These are phyloP conservation scores for Russula vinacea DNA, from an alignment of 768 basidiomycete species.

Conservation along the genomic window DNA sequence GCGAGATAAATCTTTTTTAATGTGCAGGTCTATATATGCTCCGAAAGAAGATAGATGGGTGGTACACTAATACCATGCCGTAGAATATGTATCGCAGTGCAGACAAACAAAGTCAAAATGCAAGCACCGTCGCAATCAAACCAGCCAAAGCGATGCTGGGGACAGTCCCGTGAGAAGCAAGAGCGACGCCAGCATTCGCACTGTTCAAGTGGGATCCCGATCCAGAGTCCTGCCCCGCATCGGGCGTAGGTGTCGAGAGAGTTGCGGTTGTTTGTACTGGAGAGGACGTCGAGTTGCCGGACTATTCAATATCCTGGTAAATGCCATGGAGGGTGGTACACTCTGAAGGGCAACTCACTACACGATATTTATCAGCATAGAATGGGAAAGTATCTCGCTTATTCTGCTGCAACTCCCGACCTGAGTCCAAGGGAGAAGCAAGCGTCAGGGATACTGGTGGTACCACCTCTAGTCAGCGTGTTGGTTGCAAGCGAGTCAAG, in stretches of 20 bases:
- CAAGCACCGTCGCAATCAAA: background rate
- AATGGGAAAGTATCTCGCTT: background rate
- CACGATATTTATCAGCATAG: too few relatives aligned
- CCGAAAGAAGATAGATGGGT: too few relatives aligned
- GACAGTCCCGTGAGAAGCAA: background rate
- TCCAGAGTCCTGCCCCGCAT: background rate
- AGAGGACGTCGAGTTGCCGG: background rate
- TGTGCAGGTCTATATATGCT: too few relatives aligned
- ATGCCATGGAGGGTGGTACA: background rate
- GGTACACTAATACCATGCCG: too few relatives aligned
- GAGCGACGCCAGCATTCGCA: conserved; percentile 18
- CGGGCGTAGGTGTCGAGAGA: background rate
- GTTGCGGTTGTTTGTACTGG: background rate
- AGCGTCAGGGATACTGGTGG: conserved; percentile 1
- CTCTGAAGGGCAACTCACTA: background rate
- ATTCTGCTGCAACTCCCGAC: background rate
- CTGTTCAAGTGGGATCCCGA: background rate
- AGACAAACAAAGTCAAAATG: conserved; percentile 6
- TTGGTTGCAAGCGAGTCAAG: background rate
- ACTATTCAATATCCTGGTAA: background rate
- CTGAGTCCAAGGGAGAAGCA: background rate
- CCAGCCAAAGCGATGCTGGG: background rate
- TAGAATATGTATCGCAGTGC: background rate
- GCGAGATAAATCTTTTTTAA: too few relatives aligned
- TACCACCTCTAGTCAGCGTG: background rate